Percentiles rank a stretch among this genome's conserved stretches.
Conservation (phyloP, 2,329 filamentous ascomycete genomes). For the Nemania abortiva region DNA sequence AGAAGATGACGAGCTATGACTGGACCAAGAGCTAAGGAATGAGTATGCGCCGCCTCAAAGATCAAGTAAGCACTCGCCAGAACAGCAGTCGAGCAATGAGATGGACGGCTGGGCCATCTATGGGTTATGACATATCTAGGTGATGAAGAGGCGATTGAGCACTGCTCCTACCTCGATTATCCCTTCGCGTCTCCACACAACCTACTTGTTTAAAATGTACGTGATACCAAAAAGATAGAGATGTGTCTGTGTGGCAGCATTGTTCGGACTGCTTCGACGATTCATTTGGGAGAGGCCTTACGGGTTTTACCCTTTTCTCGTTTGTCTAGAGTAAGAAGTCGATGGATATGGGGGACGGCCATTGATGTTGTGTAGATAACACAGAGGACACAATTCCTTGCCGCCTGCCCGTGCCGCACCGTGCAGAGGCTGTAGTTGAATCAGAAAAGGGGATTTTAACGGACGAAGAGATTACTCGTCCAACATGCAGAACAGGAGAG, state of each 20-base stretch:
- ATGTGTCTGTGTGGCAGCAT: slow-evolving; percentile 28
- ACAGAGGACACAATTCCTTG: slow-evolving; percentile 18
- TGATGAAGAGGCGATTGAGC: slow-evolving; percentile 25
- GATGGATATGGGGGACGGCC: slow-evolving; percentile 14
- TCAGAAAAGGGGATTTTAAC: slow-evolving; percentile 18
- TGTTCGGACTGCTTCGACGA: slow-evolving; percentile 34
- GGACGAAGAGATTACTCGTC: slow-evolving; percentile 23
- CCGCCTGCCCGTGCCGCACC: slow-evolving; percentile 5
- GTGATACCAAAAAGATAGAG: slow-evolving; percentile 45
- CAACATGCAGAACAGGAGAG: slow-evolving; percentile 7
- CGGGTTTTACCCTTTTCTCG: slow-evolving; percentile 32
- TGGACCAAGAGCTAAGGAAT: slow-evolving; percentile 73
- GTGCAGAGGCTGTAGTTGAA: slow-evolving; percentile 16
- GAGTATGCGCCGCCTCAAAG: slow-evolving; percentile 65
- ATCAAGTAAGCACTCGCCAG: slow-evolving; percentile 46
- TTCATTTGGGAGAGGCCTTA: slow-evolving; percentile 26
- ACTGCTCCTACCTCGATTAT: slow-evolving; percentile 30
- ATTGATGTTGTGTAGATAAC: slow-evolving; percentile 28
- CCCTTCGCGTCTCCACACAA: slow-evolving; percentile 35
- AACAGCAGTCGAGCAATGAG: slow-evolving; percentile 39
- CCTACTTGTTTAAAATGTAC: slow-evolving; percentile 43
- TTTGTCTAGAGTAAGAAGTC: slow-evolving; percentile 38
- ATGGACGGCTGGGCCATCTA: slow-evolving; percentile 53
- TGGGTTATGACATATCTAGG: slow-evolving; percentile 53
- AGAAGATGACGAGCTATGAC: slow-evolving; percentile 92